Evolutionary conservation across 1,284 basidiomycete genomes (phyloP), one percentile per base, ranked within the genome.

Genomic region (Ustilago bromivora): DNA sequence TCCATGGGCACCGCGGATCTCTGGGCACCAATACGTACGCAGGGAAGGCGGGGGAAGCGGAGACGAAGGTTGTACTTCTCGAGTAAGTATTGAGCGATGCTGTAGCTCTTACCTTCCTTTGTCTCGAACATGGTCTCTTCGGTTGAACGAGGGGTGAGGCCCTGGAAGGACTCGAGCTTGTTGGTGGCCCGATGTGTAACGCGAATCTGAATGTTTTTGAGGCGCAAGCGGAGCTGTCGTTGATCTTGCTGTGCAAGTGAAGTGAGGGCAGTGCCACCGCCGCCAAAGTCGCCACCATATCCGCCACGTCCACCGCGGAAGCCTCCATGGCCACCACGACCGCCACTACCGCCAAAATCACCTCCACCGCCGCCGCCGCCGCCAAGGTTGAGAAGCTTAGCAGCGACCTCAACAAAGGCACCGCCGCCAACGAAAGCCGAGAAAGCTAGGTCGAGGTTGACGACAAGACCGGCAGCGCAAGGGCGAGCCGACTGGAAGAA

Each of bases 371-470:
- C 65, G 4, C 74, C 81, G 13, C 74, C 65, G 11, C 70, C 73
- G 6, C 51, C 72, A 23, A 70, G 13, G 55, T 66, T 62, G 36
- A 83, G 69, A 13, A 76, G 53, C 43, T 68, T 71, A 43, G 71
- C 69, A 35, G 54, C 61, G 3, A 83, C 76, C 5, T 70, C 65
- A 57, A 73, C 56, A 31, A 83, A 60, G 10, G 67, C 57, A 36
- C 81, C 81, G 12, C 61, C 55, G 17, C 43, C 57, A 12, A 82
- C 57, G 46, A 83, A 82, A 13, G 79, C 73, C 0, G 76, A 70
- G 64, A 76, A 83, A 36, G 78, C 71, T 1, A 74, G 76, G 63
- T 83, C 81, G 41, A 83, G 59, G 55, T 83, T 83, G 67, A 83
- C 61, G n/a, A 82, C 76, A 17, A 79, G 64, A 34, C 81, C 81